phyloP scores from a whole-genome alignment of 441 rosid genomes.

The Flueggea neowawraea region DNA sequence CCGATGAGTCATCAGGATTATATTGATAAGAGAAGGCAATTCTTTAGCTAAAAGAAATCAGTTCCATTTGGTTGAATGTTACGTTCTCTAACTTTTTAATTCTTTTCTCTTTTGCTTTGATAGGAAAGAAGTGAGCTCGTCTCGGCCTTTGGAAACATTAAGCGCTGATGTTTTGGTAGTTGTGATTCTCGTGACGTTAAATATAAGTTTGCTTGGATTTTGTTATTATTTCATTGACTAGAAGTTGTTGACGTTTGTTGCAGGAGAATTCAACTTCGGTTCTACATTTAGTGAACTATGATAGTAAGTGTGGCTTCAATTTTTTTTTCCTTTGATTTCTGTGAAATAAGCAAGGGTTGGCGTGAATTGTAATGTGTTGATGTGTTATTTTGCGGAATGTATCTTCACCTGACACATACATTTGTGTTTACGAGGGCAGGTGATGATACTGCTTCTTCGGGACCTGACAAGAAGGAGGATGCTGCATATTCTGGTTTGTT shows the following conservation, averaged over 20 bases:
- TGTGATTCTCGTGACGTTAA: neutral
- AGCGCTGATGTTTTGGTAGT: conserved; percentile 47
- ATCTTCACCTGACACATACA: neutral
- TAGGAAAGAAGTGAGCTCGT: conserved; percentile 52
- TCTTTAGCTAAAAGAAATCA: neutral
- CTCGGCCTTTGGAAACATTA: conserved; percentile 36
- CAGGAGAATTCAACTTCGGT: conserved; percentile 37
- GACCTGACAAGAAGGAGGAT: conserved; percentile 30
- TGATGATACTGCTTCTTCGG: conserved; percentile 38
- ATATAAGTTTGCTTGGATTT: neutral
- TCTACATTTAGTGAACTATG: conserved; percentile 46
- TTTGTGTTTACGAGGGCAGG: conserved; percentile 31
- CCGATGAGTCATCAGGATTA: conserved; percentile 69
- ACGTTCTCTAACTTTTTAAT: neutral
- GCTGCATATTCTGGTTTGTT: conserved; percentile 37
- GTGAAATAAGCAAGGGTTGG: neutral
- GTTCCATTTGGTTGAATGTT: neutral
- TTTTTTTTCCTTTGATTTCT: neutral
- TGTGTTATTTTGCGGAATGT: neutral
- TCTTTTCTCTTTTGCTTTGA: conserved; percentile 7
- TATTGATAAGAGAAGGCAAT: conserved; percentile 43
- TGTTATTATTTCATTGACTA: neutral
- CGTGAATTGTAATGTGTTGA: neutral
- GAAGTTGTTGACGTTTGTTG: conserved; percentile 11
- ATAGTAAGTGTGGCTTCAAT: conserved; percentile 32